Conservation (phyloP, 2,329 filamentous ascomycete species). For the Coniella lustricola region DNA sequence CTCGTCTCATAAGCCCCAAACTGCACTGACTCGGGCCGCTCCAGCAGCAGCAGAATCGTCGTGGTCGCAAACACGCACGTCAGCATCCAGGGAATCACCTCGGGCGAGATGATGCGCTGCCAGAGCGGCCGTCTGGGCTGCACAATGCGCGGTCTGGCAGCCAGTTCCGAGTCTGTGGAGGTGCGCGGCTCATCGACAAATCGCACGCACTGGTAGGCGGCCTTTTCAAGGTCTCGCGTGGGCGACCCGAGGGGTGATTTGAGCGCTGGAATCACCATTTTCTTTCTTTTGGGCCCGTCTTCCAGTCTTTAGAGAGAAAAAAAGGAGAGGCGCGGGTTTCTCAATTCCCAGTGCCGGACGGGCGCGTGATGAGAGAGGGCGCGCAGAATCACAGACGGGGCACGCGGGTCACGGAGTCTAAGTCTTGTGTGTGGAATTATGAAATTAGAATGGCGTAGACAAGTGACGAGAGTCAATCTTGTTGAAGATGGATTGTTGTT, state of each 20-base stretch:
- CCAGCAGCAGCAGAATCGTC: slow-evolving; percentile 13
- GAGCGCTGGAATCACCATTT: not conserved
- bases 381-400: too few species aligned
- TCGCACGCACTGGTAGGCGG: not conserved
- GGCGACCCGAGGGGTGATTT: slow-evolving; percentile 1
- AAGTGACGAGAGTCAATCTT: too few species aligned
- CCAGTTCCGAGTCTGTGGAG: slow-evolving; percentile 4
- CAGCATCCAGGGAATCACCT: slow-evolving; percentile 14
- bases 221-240: slow-evolving; percentile 3
- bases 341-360: too few species aligned
- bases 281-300: not conserved
- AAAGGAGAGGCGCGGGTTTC: too few species aligned
- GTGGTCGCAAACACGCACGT: slow-evolving; percentile 14
- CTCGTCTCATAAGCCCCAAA: slow-evolving; percentile 14
- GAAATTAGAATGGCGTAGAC: too few species aligned
- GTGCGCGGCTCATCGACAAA: slow-evolving; percentile 4
- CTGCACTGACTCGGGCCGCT: slow-evolving; percentile 8
- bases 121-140: slow-evolving; percentile 3
- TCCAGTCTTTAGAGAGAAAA: not conserved
- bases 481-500: too few species aligned
- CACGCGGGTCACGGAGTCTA: too few species aligned
- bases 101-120: slow-evolving; percentile 6
- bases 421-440: too few species aligned
- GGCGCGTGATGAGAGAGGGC: too few species aligned
- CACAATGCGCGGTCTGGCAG: not conserved